A percentile compares a stretch with the other conserved stretches of the same genome.
These are phyloP conservation scores for Bipolaris gigantea DNA, from an alignment of 2,329 filamentous ascomycete species.

Conservation along the genomic window DNA sequence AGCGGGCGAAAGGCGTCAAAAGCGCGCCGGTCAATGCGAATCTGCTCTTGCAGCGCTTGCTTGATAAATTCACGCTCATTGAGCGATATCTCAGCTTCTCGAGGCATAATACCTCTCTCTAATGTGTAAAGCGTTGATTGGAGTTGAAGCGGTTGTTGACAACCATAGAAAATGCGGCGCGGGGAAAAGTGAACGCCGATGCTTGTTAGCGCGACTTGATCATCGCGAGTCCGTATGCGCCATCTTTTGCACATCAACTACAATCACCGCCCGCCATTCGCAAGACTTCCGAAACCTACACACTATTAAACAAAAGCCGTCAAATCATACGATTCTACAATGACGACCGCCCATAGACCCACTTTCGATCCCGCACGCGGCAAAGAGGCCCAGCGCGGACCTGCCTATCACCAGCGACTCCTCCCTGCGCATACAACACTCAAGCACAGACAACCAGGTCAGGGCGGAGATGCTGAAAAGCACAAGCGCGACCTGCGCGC, in stretches of 20 bases:
- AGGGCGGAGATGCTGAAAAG: conserved; percentile 78
- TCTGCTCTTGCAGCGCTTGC: conserved; percentile 76
- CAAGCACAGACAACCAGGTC: conserved; percentile 79
- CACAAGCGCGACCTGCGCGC: conserved; percentile 78
- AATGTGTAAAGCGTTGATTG: conserved; percentile 9
- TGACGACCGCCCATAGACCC: conserved; percentile 70
- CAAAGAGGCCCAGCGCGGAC: conserved; percentile 90
- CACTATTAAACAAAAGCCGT: not conserved
- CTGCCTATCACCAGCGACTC: conserved; percentile 93
- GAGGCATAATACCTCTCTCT: conserved; percentile 67
- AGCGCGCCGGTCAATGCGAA: conserved; percentile 81
- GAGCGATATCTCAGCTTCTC: conserved; percentile 85
- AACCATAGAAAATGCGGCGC: conserved; percentile 31
- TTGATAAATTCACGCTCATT: conserved; percentile 86
- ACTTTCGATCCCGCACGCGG: conserved; percentile 96
- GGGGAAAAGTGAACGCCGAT: conserved; percentile 23
- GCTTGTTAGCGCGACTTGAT: conserved; percentile 20
- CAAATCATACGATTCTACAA: conserved; percentile 27
- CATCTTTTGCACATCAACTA: conserved; percentile 11
- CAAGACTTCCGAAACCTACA: conserved; percentile 39
- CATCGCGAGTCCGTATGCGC: conserved; percentile 10
- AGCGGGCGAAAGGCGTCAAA: conserved; percentile 79
- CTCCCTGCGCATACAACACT: conserved; percentile 91
- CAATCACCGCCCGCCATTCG: conserved; percentile 14
- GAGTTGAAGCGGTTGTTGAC: conserved; percentile 5